These are phyloP conservation scores for Pestalotiopsis fici DNA, from an alignment of 2,329 filamentous ascomycete species.

Conservation along the genomic window DNA sequence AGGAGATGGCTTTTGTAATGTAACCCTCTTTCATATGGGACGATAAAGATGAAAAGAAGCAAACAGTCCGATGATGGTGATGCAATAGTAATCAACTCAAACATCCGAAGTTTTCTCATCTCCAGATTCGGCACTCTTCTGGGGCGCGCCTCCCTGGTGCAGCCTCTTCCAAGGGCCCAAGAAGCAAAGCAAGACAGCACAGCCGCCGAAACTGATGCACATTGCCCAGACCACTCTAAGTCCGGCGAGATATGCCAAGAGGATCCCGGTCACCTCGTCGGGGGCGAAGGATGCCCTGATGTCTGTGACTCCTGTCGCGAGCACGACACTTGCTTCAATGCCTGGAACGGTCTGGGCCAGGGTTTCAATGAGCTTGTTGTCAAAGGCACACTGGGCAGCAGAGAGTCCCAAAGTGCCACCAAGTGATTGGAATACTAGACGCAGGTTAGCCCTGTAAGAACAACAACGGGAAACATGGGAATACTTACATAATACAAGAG, in stretches of 20 bases:
- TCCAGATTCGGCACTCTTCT: neutral
- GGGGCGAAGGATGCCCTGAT: conserved; percentile 48
- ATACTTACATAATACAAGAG: conserved; percentile 11
- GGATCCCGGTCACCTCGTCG: conserved; percentile 48
- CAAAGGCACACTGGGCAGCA: conserved; percentile 36
- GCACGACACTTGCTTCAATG: conserved; percentile 30
- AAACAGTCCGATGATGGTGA: no score
- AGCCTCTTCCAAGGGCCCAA: conserved; percentile 27
- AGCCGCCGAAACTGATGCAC: conserved; percentile 41
- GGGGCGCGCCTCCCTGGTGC: neutral
- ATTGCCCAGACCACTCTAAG: conserved; percentile 61
- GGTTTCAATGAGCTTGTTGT: conserved; percentile 27
- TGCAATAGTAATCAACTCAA: neutral
- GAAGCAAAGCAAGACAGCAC: conserved; percentile 27
- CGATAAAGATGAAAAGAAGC: no score
- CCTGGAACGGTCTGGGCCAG: conserved; percentile 26
- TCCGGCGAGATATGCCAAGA: conserved; percentile 59
- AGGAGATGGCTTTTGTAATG: no score
- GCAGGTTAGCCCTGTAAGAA: neutral
- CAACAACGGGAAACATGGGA: neutral
- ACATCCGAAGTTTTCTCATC: neutral
- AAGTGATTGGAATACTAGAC: conserved; percentile 36
- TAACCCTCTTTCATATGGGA: no score
- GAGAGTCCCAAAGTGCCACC: conserved; percentile 43
- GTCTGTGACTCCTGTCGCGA: conserved; percentile 47